A percentile compares a stretch with the other conserved stretches of the same genome.
Conservation (phyloP, 371 early-diverging fungal genomes). For the Scutellospora calospora region DNA sequence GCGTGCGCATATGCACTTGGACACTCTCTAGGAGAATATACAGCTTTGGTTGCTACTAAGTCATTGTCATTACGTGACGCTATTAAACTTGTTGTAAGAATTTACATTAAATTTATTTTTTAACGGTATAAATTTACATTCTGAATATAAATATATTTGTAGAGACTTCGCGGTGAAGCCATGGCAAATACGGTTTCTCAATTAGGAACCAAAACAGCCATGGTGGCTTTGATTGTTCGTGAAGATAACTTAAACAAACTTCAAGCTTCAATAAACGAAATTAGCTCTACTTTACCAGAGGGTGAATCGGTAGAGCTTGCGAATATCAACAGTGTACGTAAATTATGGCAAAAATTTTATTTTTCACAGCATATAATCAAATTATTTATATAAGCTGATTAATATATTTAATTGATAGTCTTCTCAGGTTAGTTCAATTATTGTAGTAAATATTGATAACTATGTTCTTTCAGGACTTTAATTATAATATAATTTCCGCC, state of each 20-base stretch:
- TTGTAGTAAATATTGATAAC: neutral
- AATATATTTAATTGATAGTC: slow-evolving; percentile 4
- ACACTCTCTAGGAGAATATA: slow-evolving; percentile 96
- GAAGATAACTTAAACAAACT: slow-evolving; percentile 77
- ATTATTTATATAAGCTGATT: neutral
- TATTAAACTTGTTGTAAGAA: slow-evolving; percentile 78
- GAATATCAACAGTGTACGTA: slow-evolving; percentile 84
- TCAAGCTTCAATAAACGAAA: slow-evolving; percentile 69
- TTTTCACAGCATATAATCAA: neutral
- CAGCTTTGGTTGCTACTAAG: slow-evolving; percentile 85
- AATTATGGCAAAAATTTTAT: neutral
- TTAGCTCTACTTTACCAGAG: slow-evolving; percentile 64
- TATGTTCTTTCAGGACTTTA: too few relatives aligned
- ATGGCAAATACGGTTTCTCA: slow-evolving; percentile 86
- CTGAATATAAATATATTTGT: neutral
- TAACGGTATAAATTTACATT: neutral
- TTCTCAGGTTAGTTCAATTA: neutral
- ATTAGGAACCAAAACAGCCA: slow-evolving; percentile 74
- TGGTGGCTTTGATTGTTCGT: slow-evolving; percentile 89
- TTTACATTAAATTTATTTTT: neutral
- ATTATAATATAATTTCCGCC: neutral
- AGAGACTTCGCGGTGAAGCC: slow-evolving; percentile 82
- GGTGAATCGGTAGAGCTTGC: slow-evolving; percentile 84
- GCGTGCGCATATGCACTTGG: slow-evolving; percentile 84
- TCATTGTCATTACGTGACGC: slow-evolving; percentile 83